A percentile compares a stretch with the other conserved stretches of the same genome.
These are phyloP conservation scores for Penicillium dipodomyicola DNA, from an alignment of 495 filamentous ascomycete genomes.

Conservation along the genomic window DNA sequence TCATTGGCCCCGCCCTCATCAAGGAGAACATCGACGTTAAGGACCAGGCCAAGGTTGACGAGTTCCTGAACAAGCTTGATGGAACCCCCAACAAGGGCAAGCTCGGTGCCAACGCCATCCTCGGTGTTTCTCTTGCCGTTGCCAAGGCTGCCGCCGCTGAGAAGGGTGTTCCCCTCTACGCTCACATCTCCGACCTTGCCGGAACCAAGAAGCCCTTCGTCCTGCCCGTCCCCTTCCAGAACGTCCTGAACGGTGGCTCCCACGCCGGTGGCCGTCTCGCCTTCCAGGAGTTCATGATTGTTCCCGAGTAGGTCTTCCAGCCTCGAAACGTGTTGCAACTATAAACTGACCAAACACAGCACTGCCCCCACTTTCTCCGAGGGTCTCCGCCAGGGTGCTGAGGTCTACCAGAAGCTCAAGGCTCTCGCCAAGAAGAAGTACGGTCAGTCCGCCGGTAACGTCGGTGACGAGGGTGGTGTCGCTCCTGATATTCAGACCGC, in stretches of 20 bases:
- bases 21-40: slow-evolving; percentile 93
- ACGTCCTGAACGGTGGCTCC: slow-evolving; percentile 98
- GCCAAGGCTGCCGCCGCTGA: slow-evolving; percentile 98
- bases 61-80: slow-evolving; percentile 94
- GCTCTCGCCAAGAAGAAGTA: slow-evolving; percentile 98
- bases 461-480: slow-evolving; percentile 99
- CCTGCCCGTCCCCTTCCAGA: slow-evolving; percentile 98
- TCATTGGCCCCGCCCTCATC: slow-evolving; percentile 89
- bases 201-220: slow-evolving; percentile 99
- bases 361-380: slow-evolving; percentile 84
- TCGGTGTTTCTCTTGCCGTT: slow-evolving; percentile 92
- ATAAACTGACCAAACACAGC: slow-evolving; percentile 29
- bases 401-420: slow-evolving; percentile 99
- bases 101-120: slow-evolving; percentile 97
- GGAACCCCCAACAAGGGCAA: slow-evolving; percentile 97
- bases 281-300: slow-evolving; percentile 99
- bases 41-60: slow-evolving; percentile 90
- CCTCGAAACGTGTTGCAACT: background rate
- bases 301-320: slow-evolving; percentile 66
- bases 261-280: slow-evolving; percentile 98
- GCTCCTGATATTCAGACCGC: slow-evolving; percentile 97
- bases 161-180: slow-evolving; percentile 97
- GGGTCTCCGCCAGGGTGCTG: slow-evolving; percentile 90
- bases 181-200: slow-evolving; percentile 96
- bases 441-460: slow-evolving; percentile 95